Base-by-base conservation (phyloP, 1,139 yeast genomes). In the Zygoascus meyerae region DNA sequence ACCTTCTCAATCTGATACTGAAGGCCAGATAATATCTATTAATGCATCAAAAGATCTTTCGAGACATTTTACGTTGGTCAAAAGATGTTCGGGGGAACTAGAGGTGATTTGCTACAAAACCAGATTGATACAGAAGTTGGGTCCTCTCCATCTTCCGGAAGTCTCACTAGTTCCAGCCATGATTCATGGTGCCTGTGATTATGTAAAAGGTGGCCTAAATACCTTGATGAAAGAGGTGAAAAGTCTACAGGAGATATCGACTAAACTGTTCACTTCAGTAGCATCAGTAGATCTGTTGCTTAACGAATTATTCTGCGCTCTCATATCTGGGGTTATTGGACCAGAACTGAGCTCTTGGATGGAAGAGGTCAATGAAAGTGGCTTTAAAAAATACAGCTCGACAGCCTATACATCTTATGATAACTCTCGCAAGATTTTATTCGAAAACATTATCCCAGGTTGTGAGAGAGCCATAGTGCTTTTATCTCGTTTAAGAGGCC, bases 331-430 rank as follows among this genome's bases (percentile, higher is more conserved):
- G 1, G 65, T 78, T 42, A 71, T 82, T 51, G 74, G 78, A 1
- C 69, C 65, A n/a, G 66, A 68, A 3, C 63, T 78, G 2, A 66
- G 66, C 43, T 69, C 69, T 17, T 78, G 83, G 83, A 68, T 70
- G 15, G 73, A 73, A 35, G 63, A 70, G 21, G 68, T 85, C 35
- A 89, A 86, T 1, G 92, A 85, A 52, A 68, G 86, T 51, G 89
- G 87, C 10, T 63, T 78, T 38, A 80, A 78, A 53, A 71, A 77
- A 55, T 76, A 90, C 76, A 65, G 67, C 9, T 75, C 74, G 48
- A 51, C 74, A 17, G 83, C 84, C 0, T 68, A 70, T 39, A 58
- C 70, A 0, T 67, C 73, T 4, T 81, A 76, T 58, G 86, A 81
- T 34, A 60, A 62, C 37, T 62, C 73, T 0, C 64, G 80, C 45